phyloP scores from a whole-genome alignment of 805 yeast species.

The Naumovozyma dairenensis region DNA sequence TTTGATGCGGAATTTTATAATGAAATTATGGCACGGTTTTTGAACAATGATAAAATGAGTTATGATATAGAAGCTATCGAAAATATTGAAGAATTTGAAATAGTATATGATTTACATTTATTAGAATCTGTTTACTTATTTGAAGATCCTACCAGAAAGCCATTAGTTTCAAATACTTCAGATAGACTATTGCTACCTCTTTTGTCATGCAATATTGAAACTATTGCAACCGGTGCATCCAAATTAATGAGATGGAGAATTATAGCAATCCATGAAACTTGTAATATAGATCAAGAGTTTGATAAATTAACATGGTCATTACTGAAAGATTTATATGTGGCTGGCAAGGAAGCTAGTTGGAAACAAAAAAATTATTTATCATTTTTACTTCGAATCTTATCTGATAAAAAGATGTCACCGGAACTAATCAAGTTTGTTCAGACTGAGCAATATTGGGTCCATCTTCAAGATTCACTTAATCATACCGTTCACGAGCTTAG shows the following conservation, averaged over 20 bases:
- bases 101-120: conserved; percentile 25
- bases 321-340: conserved; percentile 31
- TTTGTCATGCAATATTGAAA: conserved; percentile 14
- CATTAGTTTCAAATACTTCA: conserved; percentile 3
- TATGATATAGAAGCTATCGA: not conserved
- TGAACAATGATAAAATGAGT: no score
- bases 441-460: conserved; percentile 41
- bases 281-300: conserved; percentile 11
- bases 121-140: conserved; percentile 31
- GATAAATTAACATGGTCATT: conserved; percentile 38
- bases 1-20: conserved; percentile 6
- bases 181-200: conserved; percentile 14
- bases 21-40: conserved; percentile 3
- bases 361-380: conserved; percentile 37
- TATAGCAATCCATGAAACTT: conserved; percentile 19
- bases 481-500: conserved; percentile 54
- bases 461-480: conserved; percentile 46
- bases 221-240: conserved; percentile 10
- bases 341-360: conserved; percentile 20
- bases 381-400: conserved; percentile 48
- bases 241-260: conserved; percentile 46
- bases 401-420: conserved; percentile 8
- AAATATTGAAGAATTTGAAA: conserved; percentile 2
- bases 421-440: conserved; percentile 8
- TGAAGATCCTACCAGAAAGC: conserved; percentile 9